Evolutionary conservation across 306 rosid genomes (phyloP), one percentile per base, ranked within the genome.

Genomic region (Macrotyloma uniflorum): DNA sequence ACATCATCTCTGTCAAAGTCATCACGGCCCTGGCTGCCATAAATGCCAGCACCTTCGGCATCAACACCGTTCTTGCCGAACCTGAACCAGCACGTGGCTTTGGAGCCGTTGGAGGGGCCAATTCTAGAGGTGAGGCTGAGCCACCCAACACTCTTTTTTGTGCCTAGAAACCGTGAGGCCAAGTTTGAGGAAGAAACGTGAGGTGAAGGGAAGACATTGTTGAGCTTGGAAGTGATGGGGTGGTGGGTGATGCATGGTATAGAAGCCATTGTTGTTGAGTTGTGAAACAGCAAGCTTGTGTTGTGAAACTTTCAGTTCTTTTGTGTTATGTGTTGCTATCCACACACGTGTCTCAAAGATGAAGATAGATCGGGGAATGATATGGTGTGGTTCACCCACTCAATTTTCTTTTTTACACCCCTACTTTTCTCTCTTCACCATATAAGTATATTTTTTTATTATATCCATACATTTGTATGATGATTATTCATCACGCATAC

Each of bases 21-120:
- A 53, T 95, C 91, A 51, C 98, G 92, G 49, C 90, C 47, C 67
- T 95, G 98, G 80, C 98, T 95, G 2, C 98, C 98, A 87, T 95
- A 95, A 81, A 95, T 92, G 10, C 98, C 98, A 75, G 98, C 98
- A 72, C 97, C 98, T 86, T 95, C 93, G 15, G 98, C 97, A 80
- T 91, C 98, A 32, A 93, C 88, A 22, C 98, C 98, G 58, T 86
- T 93, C 66, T 91, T 88, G 19, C 99, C 97, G 35, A 95, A 93
- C 54, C 47, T 91, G 87, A 95, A 95, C 97, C 98, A 95, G 88
- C 99, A 89, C 64, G 70, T 86, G 70, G 87, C 79, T 79, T 84
- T 89, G 63, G 86, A 86, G 67, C 99, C 98, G 57, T 93, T 95
- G 58, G 97, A 89, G 67, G 98, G 96, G 80, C 99, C 99, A 74